These are phyloP conservation scores for Effrenium voratum DNA, from an alignment of 73 alveolate species.

Conservation along the genomic window DNA sequence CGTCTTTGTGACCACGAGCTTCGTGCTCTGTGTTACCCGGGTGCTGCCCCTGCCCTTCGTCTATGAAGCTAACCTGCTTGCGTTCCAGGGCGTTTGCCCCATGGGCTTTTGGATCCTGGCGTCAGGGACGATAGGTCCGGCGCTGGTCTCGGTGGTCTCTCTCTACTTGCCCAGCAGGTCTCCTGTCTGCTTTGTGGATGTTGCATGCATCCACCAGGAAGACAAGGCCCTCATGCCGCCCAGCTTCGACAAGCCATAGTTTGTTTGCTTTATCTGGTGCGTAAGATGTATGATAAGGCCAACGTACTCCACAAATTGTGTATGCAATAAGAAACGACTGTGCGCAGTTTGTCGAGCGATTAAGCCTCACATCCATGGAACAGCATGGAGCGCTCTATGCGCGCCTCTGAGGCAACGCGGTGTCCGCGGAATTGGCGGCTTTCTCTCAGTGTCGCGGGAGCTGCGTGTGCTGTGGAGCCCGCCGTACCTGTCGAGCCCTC, in stretches of 20 bases:
- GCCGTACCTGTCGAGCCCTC: neutral
- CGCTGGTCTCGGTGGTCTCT: neutral
- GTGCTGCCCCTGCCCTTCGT: constrained; percentile 34
- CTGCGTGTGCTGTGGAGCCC: constrained; percentile 55
- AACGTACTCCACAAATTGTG: too few relatives aligned
- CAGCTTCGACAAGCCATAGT: neutral
- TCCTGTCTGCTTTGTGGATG: constrained; percentile 19
- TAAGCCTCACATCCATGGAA: too few relatives aligned
- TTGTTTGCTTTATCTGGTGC: too few relatives aligned
- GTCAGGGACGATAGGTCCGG: neutral
- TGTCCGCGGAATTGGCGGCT: constrained; percentile 29
- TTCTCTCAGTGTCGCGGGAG: constrained; percentile 5
- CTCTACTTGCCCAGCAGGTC: neutral
- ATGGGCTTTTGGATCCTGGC: constrained; percentile 12
- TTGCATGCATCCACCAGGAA: constrained; percentile 34
- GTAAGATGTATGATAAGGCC: too few relatives aligned
- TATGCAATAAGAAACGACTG: too few relatives aligned
- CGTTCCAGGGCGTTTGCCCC: constrained; percentile 1
- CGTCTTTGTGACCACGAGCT: neutral
- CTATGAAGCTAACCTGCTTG: constrained; percentile 9
- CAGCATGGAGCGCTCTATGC: too few relatives aligned
- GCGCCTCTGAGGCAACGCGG: neutral
- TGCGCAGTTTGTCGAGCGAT: too few relatives aligned
- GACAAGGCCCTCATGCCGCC: neutral
- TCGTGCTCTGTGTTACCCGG: neutral